Base-by-base conservation (phyloP, 352 stramenopile genomes). In the Hyaloperonospora arabidopsidis region DNA sequence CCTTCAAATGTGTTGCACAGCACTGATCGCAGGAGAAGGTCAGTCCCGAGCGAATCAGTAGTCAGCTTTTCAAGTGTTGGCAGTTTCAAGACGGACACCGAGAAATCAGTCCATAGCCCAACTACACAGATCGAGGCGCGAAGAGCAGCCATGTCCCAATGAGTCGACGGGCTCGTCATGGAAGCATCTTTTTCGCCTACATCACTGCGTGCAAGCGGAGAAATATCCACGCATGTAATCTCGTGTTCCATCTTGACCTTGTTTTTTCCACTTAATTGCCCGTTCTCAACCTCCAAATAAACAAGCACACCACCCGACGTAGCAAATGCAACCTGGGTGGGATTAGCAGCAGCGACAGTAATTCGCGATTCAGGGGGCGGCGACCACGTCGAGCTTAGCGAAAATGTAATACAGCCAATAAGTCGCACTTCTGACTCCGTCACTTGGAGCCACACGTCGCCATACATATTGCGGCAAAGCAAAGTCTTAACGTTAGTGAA, bases 181-280 rank as follows among this genome's bases (percentile, higher is more conserved):
- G 71, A 63, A 13, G 87, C 71, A 49, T 88, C 83, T 3, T 50
- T 65, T 64, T 80, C 74, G 15, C 61, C 45, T n/a, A 44, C 46
- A 15, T 39, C 52, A 12, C 28, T 59, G 7, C 39, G 23, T 45
- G 40, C 49, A 13, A 96, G 65, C 13, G 87, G 84, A 6, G 75
- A 88, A 19, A 97, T 75, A 69, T 95, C 81, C 17, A 98, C 73
- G 54, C 95, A 98, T 51, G 92, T 93, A 39, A 98, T 93, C 68
- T 99, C 96, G 40, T 95, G 76, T 47, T 97, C 81, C 68, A 99
- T 83, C 28, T 76, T 80, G 15, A 69, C 67, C 40, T 85, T 68
- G 0, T 69, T 74, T 49, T 78, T 78, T 48, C 87, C 73, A 2
- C 82, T 66, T 4, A 97, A 47, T 19, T 68, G 53, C 0, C 64